A percentile compares a stretch with the other conserved stretches of the same genome.
Conservation (phyloP, 2,329 filamentous ascomycete species). For the Coleophoma cylindrospora region DNA sequence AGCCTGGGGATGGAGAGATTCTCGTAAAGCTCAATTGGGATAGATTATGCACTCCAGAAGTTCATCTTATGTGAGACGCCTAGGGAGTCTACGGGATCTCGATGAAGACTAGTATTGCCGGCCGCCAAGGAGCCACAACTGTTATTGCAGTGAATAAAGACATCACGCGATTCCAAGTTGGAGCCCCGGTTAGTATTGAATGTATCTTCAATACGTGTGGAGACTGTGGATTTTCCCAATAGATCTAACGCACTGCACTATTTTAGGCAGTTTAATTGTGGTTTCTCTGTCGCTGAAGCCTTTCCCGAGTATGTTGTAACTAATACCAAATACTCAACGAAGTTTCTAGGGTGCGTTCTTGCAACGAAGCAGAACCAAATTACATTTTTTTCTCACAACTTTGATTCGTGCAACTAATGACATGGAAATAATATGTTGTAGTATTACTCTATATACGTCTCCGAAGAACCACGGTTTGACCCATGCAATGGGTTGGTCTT, state of each 20-base stretch:
- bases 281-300: background rate
- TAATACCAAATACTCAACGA: conserved; percentile 24
- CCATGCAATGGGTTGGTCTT: conserved; percentile 1
- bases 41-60: too few species aligned
- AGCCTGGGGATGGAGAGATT: too few species aligned
- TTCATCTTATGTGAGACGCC: too few species aligned
- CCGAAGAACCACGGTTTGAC: background rate
- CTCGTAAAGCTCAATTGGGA: too few species aligned
- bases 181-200: background rate
- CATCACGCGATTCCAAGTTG: background rate
- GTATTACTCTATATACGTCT: background rate
- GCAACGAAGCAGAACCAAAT: conserved; percentile 19
- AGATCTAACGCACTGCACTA: background rate
- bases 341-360: conserved; percentile 20
- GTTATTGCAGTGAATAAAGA: background rate
- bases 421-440: background rate
- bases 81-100: too few species aligned
- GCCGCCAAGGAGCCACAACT: background rate
- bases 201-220: background rate
- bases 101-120: background rate
- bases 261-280: too few species aligned
- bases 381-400: conserved; percentile 1
- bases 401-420: background rate
- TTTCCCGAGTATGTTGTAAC: background rate
- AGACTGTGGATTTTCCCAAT: background rate